Evolutionary conservation across 2,329 filamentous ascomycete genomes (phyloP), one percentile per base, ranked within the genome.

Genomic region (Trichoderma koningii): DNA sequence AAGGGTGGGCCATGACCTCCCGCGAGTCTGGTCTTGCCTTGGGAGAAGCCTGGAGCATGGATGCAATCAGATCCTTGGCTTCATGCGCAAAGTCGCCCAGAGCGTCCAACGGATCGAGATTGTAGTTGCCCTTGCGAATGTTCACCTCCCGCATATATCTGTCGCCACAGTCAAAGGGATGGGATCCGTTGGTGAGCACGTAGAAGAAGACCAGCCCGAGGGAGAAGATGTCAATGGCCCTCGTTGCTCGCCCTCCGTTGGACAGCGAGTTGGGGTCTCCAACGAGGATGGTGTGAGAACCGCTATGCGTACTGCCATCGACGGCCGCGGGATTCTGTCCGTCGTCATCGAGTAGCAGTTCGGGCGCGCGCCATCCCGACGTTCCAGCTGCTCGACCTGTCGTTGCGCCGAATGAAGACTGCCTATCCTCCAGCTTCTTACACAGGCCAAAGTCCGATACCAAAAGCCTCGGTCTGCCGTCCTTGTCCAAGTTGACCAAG

Each of bases 161-260:
- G 73, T 95, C 93, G 64, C 95, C 93, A 68, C 93, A 93, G 74
- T 97, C 94, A 72, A 96, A 99, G 0, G 95, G 95, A 76, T 99
- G 95, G 1, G 85, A 87, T 17, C 95, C 95, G 68, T 93, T 91
- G 1, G 94, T 97, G 66, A 99, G 83, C n/a, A 98, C 93, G 75
- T 97, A 99, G 79, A 93, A 98, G 81, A 97, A 99, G n/a, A 99
- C 93, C 61, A 97, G 89, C 1, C 95, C 95, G 42, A 99, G 85
- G 0, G 93, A 97, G 79, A 99, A 99, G 28, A 99, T 97, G 74
- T 99, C 95, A 67, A 98, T 97, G 9, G 95, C 92, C 52, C 95
- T 89, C 52, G 96, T 99, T 7, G 96, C 94, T 59, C 95, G 90
- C 66, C 93, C 89, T 53, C 71, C 72, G 70, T 87, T 87, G 70